phyloP scores from a whole-genome alignment of 306 rosid species.

The Macrotyloma uniflorum region DNA sequence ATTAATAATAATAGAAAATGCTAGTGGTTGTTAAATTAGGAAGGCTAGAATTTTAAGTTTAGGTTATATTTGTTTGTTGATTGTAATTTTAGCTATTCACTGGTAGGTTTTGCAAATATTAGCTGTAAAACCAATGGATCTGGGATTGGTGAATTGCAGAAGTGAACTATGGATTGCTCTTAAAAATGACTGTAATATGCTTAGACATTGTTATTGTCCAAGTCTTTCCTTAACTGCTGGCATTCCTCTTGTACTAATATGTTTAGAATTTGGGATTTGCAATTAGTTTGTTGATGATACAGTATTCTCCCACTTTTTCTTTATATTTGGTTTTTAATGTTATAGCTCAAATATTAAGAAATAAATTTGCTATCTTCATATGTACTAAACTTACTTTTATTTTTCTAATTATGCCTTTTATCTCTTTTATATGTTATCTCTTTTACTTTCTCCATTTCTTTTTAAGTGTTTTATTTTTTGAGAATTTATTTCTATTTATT shows the following conservation, averaged over 20 bases:
- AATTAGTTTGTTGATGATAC: slow-evolving; percentile 30
- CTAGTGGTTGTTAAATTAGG: slow-evolving; percentile 8
- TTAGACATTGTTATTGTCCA: neutral
- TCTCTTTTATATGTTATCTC: neutral
- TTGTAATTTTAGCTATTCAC: neutral
- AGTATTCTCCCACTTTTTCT: neutral
- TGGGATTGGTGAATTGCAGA: slow-evolving; percentile 16
- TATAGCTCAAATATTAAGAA: neutral
- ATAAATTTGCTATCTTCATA: neutral
- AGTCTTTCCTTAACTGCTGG: slow-evolving; percentile 7
- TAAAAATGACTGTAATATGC: neutral
- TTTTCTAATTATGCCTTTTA: neutral
- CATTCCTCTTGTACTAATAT: slow-evolving; percentile 25
- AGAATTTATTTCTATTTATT: too few relatives aligned
- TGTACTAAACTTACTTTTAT: neutral
- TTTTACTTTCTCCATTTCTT: neutral
- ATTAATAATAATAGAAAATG: slow-evolving; percentile 5
- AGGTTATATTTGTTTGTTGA: slow-evolving; percentile 20
- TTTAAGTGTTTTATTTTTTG: too few relatives aligned
- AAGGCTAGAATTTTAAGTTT: slow-evolving; percentile 14
- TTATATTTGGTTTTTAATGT: neutral
- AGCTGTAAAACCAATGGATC: neutral
- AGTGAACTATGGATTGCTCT: slow-evolving; percentile 1
- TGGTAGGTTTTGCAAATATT: slow-evolving; percentile 30
- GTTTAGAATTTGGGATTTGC: slow-evolving; percentile 12